Evolutionary conservation across 169 alveolate genomes (phyloP).

Genomic region (Cryptosporidium ubiquitum): DNA sequence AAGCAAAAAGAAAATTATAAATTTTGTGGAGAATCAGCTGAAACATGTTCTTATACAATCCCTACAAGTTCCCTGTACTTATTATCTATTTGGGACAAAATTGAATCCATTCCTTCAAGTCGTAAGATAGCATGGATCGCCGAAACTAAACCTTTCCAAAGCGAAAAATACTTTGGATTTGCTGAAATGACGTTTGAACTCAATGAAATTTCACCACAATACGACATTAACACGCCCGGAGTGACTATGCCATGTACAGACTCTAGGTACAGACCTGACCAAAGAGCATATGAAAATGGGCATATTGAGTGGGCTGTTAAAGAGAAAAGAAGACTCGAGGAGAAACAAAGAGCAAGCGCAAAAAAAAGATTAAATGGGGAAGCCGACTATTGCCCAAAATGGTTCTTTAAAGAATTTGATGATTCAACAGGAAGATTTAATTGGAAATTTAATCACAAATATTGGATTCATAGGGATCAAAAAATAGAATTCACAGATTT

Average conservation of each 20-base stretch:
- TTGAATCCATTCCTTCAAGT: slow-evolving; percentile 24
- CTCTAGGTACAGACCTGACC: slow-evolving; percentile 95
- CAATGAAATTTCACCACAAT: slow-evolving; percentile 88
- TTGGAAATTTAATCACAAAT: slow-evolving; percentile 65
- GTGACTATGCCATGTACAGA: slow-evolving; percentile 87
- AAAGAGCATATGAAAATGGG: slow-evolving; percentile 94
- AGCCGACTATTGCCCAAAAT: slow-evolving; percentile 49
- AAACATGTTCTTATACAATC: neutral
- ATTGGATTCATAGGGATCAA: slow-evolving; percentile 59
- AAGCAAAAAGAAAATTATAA: neutral
- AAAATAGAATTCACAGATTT: slow-evolving; percentile 51
- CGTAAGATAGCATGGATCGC: slow-evolving; percentile 80
- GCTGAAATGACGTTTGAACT: slow-evolving; percentile 89
- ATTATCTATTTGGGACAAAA: slow-evolving; percentile 55
- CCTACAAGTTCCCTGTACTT: slow-evolving; percentile 1
- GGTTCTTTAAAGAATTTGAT: slow-evolving; percentile 53
- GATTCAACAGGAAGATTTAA: slow-evolving; percentile 3
- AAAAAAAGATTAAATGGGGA: slow-evolving; percentile 54
- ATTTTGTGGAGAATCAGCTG: neutral
- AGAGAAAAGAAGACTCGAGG: slow-evolving; percentile 95
- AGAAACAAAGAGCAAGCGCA: slow-evolving; percentile 88
- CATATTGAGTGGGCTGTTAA: slow-evolving; percentile 89
- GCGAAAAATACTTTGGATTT: slow-evolving; percentile 84
- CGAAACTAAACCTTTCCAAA: slow-evolving; percentile 79
- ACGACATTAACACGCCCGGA: slow-evolving; percentile 85